Percentiles rank a stretch among this genome's conserved stretches.
These are phyloP conservation scores for Trichoderma asperellum DNA, from an alignment of 2,329 filamentous ascomycete species.

Conservation along the genomic window DNA sequence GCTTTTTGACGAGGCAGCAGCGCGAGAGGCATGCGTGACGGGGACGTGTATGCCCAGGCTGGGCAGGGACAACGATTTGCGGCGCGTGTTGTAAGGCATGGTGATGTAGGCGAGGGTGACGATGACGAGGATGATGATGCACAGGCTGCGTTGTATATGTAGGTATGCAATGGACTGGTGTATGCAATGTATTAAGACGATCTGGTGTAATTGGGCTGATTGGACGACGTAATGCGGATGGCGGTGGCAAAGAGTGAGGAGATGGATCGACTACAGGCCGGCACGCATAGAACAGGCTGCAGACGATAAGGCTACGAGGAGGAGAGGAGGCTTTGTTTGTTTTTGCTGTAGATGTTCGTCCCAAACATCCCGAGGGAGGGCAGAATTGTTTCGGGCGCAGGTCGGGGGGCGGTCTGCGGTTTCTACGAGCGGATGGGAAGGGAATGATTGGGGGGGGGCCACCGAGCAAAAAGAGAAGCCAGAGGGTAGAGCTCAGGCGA, in stretches of 20 bases:
- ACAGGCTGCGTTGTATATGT: conserved; percentile 11
- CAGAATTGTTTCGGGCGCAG: conserved; percentile 33
- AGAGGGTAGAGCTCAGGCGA: conserved; percentile 34
- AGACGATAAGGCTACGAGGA: conserved; percentile 1
- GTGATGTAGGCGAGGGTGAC: conserved; percentile 24
- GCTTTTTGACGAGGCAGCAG: conserved; percentile 52
- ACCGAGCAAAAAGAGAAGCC: conserved; percentile 15
- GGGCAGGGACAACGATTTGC: conserved; percentile 91
- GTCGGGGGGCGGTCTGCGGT: conserved; percentile 38
- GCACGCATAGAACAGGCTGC: conserved; percentile 21
- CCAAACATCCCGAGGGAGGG: conserved; percentile 29
- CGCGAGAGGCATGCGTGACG: conserved; percentile 64
- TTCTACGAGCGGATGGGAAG: conserved; percentile 30
- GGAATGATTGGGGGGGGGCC: conserved; percentile 23
- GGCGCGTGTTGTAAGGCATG: conserved; percentile 96
- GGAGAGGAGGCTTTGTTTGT: conserved; percentile 25
- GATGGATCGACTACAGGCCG: conserved; percentile 25
- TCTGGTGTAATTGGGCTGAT: conserved; percentile 15
- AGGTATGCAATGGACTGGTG: conserved; percentile 5
- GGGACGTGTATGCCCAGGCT: conserved; percentile 91
- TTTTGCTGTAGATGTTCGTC: conserved; percentile 15
- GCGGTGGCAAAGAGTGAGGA: conserved; percentile 22
- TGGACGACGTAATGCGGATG: conserved; percentile 8
- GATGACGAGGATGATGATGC: neutral
- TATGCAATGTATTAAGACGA: conserved; percentile 1